Conservation (phyloP, 2,329 filamentous ascomycete genomes). For the Cryphonectria naterciae region DNA sequence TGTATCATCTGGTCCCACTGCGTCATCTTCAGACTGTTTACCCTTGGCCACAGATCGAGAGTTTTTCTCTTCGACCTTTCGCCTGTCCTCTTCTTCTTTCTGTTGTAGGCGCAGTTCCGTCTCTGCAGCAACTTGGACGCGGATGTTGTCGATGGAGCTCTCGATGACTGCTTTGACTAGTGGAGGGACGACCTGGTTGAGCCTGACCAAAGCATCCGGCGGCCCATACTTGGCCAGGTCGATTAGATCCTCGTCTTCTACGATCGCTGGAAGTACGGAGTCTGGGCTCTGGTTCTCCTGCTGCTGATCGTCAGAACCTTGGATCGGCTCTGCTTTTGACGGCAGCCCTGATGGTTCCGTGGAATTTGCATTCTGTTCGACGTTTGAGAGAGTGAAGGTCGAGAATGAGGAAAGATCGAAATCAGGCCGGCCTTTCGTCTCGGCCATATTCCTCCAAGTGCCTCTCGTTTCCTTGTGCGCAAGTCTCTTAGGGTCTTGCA, state of each 20-base stretch:
- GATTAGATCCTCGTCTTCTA: slow-evolving; percentile 36
- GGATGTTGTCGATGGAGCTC: slow-evolving; percentile 51
- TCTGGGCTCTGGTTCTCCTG: background rate
- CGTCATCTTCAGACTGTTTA: background rate
- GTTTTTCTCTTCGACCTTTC: slow-evolving; percentile 3
- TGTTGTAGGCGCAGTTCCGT: slow-evolving; percentile 38
- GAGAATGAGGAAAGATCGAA: slow-evolving; percentile 13
- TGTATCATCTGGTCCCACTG: background rate
- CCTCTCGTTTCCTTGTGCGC: background rate
- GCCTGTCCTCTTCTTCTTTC: slow-evolving; percentile 36
- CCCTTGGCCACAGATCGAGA: background rate
- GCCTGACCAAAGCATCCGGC: slow-evolving; percentile 46
- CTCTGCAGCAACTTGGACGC: slow-evolving; percentile 40
- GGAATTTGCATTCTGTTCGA: background rate
- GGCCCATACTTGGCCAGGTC: slow-evolving; percentile 54
- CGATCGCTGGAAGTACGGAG: background rate
- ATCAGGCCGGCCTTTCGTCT: background rate
- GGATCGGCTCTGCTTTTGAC: background rate
- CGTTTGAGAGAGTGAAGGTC: slow-evolving; percentile 7
- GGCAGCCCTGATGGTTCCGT: slow-evolving; percentile 13
- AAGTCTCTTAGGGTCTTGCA: background rate
- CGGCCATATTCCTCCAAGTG: slow-evolving; percentile 4
- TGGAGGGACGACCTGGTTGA: slow-evolving; percentile 44
- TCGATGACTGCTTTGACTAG: slow-evolving; percentile 47
- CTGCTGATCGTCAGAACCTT: background rate